Conservation (phyloP, 108 stramenopile species). For the Nitzschia sp. region DNA sequence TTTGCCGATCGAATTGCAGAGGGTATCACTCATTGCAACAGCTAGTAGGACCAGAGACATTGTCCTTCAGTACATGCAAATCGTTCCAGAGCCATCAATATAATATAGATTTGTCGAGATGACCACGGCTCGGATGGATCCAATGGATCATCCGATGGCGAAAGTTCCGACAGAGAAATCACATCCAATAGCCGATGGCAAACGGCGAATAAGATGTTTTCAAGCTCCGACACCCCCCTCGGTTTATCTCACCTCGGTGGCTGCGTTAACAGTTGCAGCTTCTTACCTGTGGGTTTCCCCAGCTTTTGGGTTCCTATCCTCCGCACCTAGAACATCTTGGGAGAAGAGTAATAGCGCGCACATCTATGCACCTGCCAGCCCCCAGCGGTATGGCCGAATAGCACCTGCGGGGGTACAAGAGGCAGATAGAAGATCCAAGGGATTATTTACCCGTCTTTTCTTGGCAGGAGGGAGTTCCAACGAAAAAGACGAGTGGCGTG, state of each 20-base stretch:
- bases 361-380: not conserved
- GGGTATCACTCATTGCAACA: no score
- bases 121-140: no score
- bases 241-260: not conserved
- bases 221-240: not conserved
- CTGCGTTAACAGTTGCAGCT: slow-evolving; percentile 11
- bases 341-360: not conserved
- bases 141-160: not conserved
- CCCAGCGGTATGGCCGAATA: not conserved
- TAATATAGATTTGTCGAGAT: no score
- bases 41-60: no score
- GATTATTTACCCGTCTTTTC: not conserved
- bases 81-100: no score
- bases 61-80: no score
- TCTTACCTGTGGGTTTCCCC: not conserved
- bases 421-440: not conserved
- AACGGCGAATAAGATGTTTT: not conserved
- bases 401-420: not conserved
- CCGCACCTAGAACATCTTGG: not conserved
- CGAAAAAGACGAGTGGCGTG: slow-evolving; percentile 76
- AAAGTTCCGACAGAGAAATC: not conserved
- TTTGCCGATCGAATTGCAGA: no score
- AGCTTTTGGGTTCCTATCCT: not conserved
- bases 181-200: not conserved
- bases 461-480: not conserved